phyloP scores from a whole-genome alignment of 2,329 filamentous ascomycete species.

The Bipolaris bicolor region DNA sequence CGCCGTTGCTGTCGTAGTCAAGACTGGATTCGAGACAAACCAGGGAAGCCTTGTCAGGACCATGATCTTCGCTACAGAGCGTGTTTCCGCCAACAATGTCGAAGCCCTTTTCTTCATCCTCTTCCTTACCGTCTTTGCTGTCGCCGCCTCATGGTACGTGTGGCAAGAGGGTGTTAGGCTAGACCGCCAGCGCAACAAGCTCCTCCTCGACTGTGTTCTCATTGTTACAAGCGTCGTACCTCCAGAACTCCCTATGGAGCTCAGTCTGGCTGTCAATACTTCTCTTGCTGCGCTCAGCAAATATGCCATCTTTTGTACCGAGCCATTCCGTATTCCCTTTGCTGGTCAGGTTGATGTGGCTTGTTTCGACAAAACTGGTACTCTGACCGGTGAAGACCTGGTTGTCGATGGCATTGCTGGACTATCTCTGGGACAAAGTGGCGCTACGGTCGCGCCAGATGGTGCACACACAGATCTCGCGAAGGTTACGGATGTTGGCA shows the following conservation, averaged over 20 bases:
- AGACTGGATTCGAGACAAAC: conserved; percentile 98
- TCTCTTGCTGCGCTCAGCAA: conserved; percentile 93
- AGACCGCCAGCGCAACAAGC: conserved; percentile 96
- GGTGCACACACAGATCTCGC: conserved; percentile 83
- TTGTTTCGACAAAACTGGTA: conserved; percentile 99
- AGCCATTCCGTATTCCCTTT: conserved; percentile 97
- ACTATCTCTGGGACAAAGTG: conserved; percentile 72
- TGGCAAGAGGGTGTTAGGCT: conserved; percentile 95
- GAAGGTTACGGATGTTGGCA: conserved; percentile 70
- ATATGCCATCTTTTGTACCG: conserved; percentile 97
- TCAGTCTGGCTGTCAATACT: conserved; percentile 96
- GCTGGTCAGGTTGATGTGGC: conserved; percentile 94
- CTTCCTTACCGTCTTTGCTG: conserved; percentile 92
- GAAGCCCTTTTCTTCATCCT: conserved; percentile 98
- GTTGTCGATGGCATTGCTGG: conserved; percentile 97
- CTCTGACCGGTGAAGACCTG: conserved; percentile 92
- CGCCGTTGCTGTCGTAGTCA: conserved; percentile 90
- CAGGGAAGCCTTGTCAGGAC: conserved; percentile 97
- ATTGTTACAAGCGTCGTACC: conserved; percentile 98
- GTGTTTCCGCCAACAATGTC: conserved; percentile 96
- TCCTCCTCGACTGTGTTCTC: conserved; percentile 94
- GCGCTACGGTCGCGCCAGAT: conserved; percentile 72
- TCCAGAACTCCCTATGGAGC: conserved; percentile 97
- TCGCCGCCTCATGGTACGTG: conserved; percentile 98
- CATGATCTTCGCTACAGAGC: conserved; percentile 99